Conservation (phyloP, 2,329 filamentous ascomycete genomes). For the Cladophialophora immunda region DNA sequence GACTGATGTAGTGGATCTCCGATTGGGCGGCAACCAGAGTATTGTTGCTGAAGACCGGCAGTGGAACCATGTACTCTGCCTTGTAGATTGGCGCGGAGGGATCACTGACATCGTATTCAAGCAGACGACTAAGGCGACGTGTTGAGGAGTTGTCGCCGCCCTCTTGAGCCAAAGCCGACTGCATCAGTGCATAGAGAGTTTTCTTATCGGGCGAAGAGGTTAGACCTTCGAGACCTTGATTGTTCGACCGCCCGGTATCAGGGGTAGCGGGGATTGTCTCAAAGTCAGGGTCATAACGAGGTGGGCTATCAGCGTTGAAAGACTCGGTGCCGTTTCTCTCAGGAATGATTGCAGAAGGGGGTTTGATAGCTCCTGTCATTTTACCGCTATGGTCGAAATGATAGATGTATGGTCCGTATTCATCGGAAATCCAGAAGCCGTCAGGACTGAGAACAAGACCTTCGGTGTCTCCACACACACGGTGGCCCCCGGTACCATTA, state of each 20-base stretch:
- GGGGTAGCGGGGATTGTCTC: constrained; percentile 65
- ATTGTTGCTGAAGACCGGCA: constrained; percentile 66
- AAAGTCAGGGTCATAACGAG: constrained; percentile 63
- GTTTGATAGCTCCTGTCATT: constrained; percentile 70
- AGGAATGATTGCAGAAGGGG: constrained; percentile 71
- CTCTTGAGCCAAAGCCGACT: constrained; percentile 71
- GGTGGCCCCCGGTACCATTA: constrained; percentile 65
- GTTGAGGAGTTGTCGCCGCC: constrained; percentile 65
- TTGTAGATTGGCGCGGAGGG: constrained; percentile 55
- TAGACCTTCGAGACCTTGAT: constrained; percentile 78
- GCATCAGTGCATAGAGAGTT: constrained; percentile 70
- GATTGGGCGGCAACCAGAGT: constrained; percentile 71
- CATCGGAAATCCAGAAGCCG: constrained; percentile 75
- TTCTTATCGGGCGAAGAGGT: constrained; percentile 70
- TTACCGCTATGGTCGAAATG: constrained; percentile 66
- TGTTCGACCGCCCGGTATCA: constrained; percentile 71
- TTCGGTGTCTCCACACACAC: constrained; percentile 71
- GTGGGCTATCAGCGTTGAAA: constrained; percentile 72
- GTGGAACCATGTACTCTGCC: constrained; percentile 71
- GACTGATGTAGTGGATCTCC: constrained; percentile 71
- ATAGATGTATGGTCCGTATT: constrained; percentile 76
- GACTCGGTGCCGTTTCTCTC: constrained; percentile 67
- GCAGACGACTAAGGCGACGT: constrained; percentile 66
- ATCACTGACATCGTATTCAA: constrained; percentile 69
- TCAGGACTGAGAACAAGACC: constrained; percentile 69